Base-by-base conservation (phyloP, 495 filamentous ascomycete species). In the Paragyromitra xinjiangensis region DNA sequence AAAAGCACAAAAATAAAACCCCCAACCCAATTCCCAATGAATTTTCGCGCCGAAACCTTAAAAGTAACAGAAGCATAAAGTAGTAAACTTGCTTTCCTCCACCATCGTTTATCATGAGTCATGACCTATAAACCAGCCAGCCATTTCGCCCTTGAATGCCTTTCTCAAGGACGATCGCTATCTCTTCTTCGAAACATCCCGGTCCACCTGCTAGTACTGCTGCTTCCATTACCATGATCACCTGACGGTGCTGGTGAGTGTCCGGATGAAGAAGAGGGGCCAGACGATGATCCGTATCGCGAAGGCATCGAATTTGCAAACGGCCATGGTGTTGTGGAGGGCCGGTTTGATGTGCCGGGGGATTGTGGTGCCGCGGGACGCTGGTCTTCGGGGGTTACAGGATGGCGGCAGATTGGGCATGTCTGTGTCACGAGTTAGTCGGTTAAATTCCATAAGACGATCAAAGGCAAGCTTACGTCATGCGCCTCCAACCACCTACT, bases 381-480 rank as follows among this genome's bases (percentile, higher is more conserved):
- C 26, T 72, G 69, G 8, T 69, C 59, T 71, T 72, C 80, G n/a
- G 77, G 77, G 6, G 81, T 82, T 40, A 79, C 70, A 6, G 80
- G 80, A 48, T 81, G 79, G 12, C 80, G 59, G 68, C 80, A 82
- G 26, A 82, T 81, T 16, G 80, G 80, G n/a, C 80, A 82, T 40
- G 80, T 82, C 80, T 82, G 37, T 58, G 65, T 6, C 48, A 63
- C 29, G 24, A 16, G 22, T 24, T 3, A 34, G 29, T 53, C 39
- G 53, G 26, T 19, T 19, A n/a, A 16, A 6, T 12, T 5, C 16
- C 14, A 2, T 16, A 7, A n/a, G 12, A 64, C 8, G 14, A 42
- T 11, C 3, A 37, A 39, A 37, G 56, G 29, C 7, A 8, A 7
- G 63, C 63, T 34, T 78, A 82, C 80, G 55, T 82, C 81, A 48